Conservation (phyloP, 345 rosid species). For the Eucalyptus victrix region DNA sequence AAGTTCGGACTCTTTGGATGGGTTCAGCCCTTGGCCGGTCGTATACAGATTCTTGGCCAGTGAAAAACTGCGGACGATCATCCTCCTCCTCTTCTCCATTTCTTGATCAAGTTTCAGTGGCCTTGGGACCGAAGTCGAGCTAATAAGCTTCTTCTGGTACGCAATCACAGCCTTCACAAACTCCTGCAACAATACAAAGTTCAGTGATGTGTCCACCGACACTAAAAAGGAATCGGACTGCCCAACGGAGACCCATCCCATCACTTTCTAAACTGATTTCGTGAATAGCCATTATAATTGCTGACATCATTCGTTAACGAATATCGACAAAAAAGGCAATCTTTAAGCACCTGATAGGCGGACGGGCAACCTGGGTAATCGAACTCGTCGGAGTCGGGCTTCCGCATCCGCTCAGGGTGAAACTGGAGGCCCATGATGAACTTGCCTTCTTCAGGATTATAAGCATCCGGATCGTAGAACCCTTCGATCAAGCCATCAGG, state of each 20-base stretch:
- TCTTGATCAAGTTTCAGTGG: slow-evolving; percentile 33
- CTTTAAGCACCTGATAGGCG: slow-evolving; percentile 54
- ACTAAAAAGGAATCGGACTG: background rate
- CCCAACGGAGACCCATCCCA: background rate
- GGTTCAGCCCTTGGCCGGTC: slow-evolving; percentile 19
- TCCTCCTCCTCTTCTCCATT: slow-evolving; percentile 54
- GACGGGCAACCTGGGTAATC: slow-evolving; percentile 75
- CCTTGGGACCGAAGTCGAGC: slow-evolving; percentile 22
- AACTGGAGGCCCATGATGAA: slow-evolving; percentile 83
- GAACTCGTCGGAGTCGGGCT: slow-evolving; percentile 34
- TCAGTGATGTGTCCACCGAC: background rate
- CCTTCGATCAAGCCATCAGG: slow-evolving; percentile 88
- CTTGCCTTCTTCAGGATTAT: slow-evolving; percentile 64
- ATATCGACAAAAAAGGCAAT: background rate
- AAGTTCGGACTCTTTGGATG: slow-evolving; percentile 44
- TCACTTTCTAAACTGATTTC: background rate
- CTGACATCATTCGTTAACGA: background rate
- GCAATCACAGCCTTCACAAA: slow-evolving; percentile 81
- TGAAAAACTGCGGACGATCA: slow-evolving; percentile 55
- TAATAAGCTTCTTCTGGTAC: slow-evolving; percentile 67
- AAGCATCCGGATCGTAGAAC: slow-evolving; percentile 75
- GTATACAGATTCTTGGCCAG: slow-evolving; percentile 51
- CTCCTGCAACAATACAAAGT: slow-evolving; percentile 26
- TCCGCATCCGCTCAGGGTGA: slow-evolving; percentile 84
- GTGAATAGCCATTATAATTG: background rate